A percentile compares a stretch with the other conserved stretches of the same genome.
Evolutionary conservation across 371 early-diverging fungal species (phyloP).

Genomic region (Rhizomucor pusillus): DNA sequence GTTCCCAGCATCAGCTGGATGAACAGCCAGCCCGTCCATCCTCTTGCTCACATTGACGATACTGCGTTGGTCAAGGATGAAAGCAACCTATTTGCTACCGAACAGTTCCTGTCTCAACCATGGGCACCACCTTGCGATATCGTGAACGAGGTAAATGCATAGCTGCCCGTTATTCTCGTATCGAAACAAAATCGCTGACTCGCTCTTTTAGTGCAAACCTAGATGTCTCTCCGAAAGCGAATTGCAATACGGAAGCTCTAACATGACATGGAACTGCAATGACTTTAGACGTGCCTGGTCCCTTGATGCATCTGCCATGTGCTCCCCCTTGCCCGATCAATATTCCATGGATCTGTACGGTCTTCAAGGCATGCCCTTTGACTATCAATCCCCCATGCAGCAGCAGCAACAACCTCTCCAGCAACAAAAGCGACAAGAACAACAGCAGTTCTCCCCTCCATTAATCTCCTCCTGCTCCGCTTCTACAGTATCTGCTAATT

Average conservation of each 20-base stretch:
- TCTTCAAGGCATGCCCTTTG: constrained; percentile 14
- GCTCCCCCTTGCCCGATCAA: constrained; percentile 13
- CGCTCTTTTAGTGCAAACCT: too few species aligned
- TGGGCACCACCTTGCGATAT: too few species aligned
- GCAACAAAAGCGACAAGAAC: too few species aligned
- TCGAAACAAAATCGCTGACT: too few species aligned
- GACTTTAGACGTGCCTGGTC: constrained; percentile 3
- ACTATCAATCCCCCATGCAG: constrained; percentile 7
- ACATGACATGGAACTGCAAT: neutral
- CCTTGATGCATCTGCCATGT: constrained; percentile 4
- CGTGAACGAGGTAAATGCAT: too few species aligned
- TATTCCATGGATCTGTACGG: constrained; percentile 19
- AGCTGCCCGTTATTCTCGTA: too few species aligned
- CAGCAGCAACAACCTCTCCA: neutral
- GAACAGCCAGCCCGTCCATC: constrained; percentile 8
- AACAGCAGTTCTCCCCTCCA: constrained; percentile 26
- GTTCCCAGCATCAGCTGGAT: constrained; percentile 11
- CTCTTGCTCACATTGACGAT: neutral
- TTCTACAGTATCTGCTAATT: constrained; percentile 17
- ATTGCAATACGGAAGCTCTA: neutral
- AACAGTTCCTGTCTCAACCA: constrained; percentile 7
- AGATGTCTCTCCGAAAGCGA: constrained; percentile 9
- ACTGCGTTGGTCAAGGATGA: neutral
- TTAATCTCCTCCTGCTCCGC: constrained; percentile 29
- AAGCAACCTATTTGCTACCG: constrained; percentile 5